Percentiles rank a stretch among this genome's conserved stretches.
phyloP scores from a whole-genome alignment of 2,329 filamentous ascomycete species.

The Plectosphaerella plurivora region DNA sequence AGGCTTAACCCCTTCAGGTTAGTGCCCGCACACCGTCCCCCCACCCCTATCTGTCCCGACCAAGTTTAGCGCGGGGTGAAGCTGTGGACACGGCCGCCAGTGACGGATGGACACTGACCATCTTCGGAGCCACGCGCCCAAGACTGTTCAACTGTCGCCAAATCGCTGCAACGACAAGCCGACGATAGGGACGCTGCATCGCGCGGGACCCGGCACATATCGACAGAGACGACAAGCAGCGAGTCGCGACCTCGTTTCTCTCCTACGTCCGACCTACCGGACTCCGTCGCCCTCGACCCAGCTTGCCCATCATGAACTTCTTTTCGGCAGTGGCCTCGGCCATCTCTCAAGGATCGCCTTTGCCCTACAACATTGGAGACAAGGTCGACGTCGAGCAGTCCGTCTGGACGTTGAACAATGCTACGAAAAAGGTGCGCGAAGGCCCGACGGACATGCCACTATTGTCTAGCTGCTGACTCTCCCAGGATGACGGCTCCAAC shows the following conservation, averaged over 20 bases:
- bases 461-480: background rate
- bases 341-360: constrained; percentile 89
- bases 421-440: constrained; percentile 72
- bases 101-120: too few species aligned
- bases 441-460: background rate
- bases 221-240: background rate
- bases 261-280: constrained; percentile 1
- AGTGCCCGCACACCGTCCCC: background rate
- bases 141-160: constrained; percentile 7
- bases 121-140: too few species aligned
- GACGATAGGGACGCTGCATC: too few species aligned
- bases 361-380: constrained; percentile 91
- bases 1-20: background rate
- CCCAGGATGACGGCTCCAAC: constrained; percentile 83
- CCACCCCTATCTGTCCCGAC: constrained; percentile 10
- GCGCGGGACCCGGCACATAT: too few species aligned
- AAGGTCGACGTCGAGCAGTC: constrained; percentile 88
- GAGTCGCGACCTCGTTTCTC: background rate
- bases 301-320: constrained; percentile 70
- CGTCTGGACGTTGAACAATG: constrained; percentile 95
- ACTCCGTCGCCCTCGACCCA: background rate
- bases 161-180: constrained; percentile 3
- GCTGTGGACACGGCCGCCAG: background rate
- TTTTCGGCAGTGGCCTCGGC: constrained; percentile 94
- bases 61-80: constrained; percentile 12